Conservation (phyloP, 805 yeast species). For the Cyberlindnera nakhonratchasimensis region DNA sequence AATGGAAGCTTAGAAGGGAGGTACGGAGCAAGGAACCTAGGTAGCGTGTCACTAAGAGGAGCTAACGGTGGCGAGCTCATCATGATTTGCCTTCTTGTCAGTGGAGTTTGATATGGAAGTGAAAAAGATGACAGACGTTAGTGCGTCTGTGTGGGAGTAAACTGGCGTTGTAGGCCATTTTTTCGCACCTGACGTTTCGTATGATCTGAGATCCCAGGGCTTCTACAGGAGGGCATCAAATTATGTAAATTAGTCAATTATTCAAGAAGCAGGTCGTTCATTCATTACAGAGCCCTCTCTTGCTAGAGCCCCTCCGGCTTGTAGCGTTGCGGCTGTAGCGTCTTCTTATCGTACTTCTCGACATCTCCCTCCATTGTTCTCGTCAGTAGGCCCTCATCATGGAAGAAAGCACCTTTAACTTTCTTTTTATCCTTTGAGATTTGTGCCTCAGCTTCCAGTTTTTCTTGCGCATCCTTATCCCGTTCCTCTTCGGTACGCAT, state of each 20-base stretch:
- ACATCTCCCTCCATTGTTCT: conserved; percentile 19
- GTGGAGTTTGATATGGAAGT: background rate
- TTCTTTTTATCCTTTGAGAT: background rate
- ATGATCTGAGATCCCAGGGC: background rate
- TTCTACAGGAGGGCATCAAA: background rate
- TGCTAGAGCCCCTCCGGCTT: conserved; percentile 1
- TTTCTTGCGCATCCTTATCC: conserved; percentile 15
- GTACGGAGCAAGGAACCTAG: conserved; percentile 37
- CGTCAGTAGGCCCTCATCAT: conserved; percentile 15
- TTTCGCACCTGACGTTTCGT: background rate
- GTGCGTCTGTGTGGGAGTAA: too few relatives aligned
- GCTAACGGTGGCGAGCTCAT: conserved; percentile 27
- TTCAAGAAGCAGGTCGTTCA: too few relatives aligned
- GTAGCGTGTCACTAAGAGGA: conserved; percentile 36
- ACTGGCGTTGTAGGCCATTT: background rate
- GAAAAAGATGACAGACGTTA: background rate
- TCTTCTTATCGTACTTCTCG: conserved; percentile 19
- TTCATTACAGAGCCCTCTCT: background rate
- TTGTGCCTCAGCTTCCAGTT: too few relatives aligned
- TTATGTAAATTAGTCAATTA: background rate
- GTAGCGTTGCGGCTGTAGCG: conserved; percentile 18
- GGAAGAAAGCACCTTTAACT: conserved; percentile 23
- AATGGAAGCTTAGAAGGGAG: conserved; percentile 9
- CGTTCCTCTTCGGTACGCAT: conserved; percentile 25
- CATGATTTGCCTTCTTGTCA: background rate